A percentile compares a stretch with the other conserved stretches of the same genome.
These are phyloP conservation scores for Primulina huaijiensis DNA, from an alignment of 257 asterid species.

Conservation along the genomic window DNA sequence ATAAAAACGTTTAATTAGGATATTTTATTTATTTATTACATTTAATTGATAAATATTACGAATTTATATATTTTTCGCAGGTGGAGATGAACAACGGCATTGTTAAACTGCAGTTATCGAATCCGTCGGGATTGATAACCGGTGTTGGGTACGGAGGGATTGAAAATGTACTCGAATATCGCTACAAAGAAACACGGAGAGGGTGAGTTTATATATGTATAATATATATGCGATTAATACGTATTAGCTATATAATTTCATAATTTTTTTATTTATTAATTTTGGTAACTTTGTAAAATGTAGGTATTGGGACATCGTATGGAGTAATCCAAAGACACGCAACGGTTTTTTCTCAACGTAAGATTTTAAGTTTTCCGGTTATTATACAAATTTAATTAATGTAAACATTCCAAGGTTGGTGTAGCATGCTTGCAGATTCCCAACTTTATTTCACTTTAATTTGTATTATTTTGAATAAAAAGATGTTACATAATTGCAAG, in stretches of 20 bases:
- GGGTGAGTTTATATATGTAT: slow-evolving; percentile 35
- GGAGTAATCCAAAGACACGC: slow-evolving; percentile 43
- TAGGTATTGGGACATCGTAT: slow-evolving; percentile 71
- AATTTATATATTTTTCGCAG: slow-evolving; percentile 24
- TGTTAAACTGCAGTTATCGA: slow-evolving; percentile 35
- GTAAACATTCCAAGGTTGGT: too few relatives aligned
- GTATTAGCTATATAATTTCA: not conserved
- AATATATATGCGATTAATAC: too few relatives aligned
- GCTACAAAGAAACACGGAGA: slow-evolving; percentile 28
- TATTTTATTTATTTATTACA: too few relatives aligned
- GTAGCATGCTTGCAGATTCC: not conserved
- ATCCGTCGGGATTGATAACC: slow-evolving; percentile 46
- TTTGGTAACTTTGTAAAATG: not conserved
- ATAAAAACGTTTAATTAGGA: too few relatives aligned
- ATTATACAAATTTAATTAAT: too few relatives aligned
- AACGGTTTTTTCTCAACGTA: slow-evolving; percentile 36
- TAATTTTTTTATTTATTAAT: too few relatives aligned
- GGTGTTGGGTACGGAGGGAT: slow-evolving; percentile 43
- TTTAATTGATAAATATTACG: too few relatives aligned
- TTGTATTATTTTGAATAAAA: too few relatives aligned
- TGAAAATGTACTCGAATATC: slow-evolving; percentile 42
- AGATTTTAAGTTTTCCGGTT: slow-evolving; percentile 1
- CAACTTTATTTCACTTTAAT: too few relatives aligned
- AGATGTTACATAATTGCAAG: too few relatives aligned
- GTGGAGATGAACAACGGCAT: slow-evolving; percentile 62